Percentiles rank a stretch among this genome's conserved stretches.
phyloP scores from a whole-genome alignment of 208 protist genomes.

The Acanthamoeba culbertsoni region DNA sequence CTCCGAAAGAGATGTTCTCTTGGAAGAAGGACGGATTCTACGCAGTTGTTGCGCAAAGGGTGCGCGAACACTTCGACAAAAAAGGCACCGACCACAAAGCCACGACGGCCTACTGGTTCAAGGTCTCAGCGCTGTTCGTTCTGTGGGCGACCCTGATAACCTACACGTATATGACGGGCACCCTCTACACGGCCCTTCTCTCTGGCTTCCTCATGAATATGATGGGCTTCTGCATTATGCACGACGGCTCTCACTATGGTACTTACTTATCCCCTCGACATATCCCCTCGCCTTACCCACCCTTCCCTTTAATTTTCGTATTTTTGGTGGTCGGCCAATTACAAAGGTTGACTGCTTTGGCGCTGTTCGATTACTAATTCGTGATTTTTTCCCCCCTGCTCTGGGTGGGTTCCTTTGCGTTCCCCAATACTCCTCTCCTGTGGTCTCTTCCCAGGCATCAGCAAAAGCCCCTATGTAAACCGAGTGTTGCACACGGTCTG shows the following conservation, averaged over 20 bases:
- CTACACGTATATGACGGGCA: not conserved
- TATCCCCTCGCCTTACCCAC: not conserved
- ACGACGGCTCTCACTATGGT: constrained; percentile 57
- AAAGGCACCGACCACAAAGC: not conserved
- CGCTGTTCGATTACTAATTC: not conserved
- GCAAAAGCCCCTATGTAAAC: not conserved
- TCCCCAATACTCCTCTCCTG: too few relatives aligned
- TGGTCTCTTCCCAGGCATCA: not conserved
- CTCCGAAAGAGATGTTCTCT: not conserved
- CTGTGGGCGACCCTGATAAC: not conserved
- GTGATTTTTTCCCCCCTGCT: not conserved
- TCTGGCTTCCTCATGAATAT: constrained; percentile 16
- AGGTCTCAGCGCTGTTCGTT: not conserved
- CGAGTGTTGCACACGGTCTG: constrained; percentile 15
- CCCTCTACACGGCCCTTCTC: not conserved
- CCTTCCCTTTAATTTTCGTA: not conserved
- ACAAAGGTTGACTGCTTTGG: too few relatives aligned
- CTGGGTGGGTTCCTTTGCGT: too few relatives aligned
- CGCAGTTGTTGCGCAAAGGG: not conserved
- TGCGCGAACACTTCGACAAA: constrained; percentile 13
- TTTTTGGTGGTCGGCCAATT: not conserved
- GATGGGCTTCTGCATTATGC: constrained; percentile 54
- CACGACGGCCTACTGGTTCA: not conserved
- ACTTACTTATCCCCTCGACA: not conserved
- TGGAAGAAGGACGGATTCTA: not conserved